phyloP scores from a whole-genome alignment of 768 basidiomycete species.

The Crassisporium funariophilum region DNA sequence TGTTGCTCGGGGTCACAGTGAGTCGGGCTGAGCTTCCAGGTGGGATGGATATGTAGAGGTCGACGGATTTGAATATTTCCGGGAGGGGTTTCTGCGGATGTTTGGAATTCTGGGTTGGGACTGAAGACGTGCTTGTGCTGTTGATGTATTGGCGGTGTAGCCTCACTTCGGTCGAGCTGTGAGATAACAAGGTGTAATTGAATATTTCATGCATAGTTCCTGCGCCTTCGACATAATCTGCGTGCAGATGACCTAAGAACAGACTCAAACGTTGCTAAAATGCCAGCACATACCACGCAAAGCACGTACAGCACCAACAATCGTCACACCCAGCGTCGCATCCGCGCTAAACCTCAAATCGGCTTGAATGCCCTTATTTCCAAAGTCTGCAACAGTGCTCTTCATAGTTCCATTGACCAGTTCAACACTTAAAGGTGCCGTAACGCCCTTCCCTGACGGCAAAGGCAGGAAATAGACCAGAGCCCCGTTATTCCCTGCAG shows the following conservation, averaged over 20 bases:
- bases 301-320: slow-evolving; percentile 44
- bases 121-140: slow-evolving; percentile 21
- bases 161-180: slow-evolving; percentile 34
- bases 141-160: slow-evolving; percentile 46
- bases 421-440: slow-evolving; percentile 13
- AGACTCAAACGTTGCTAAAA: not conserved
- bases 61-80: slow-evolving; percentile 29
- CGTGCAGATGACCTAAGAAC: not conserved
- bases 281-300: slow-evolving; percentile 31
- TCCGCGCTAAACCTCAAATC: slow-evolving; percentile 34
- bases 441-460: not conserved
- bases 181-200: slow-evolving; percentile 42
- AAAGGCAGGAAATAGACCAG: slow-evolving; percentile 42
- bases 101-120: not conserved
- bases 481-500: slow-evolving; percentile 46
- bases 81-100: slow-evolving; percentile 30
- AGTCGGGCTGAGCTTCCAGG: slow-evolving; percentile 28
- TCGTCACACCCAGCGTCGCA: slow-evolving; percentile 41
- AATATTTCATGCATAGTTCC: slow-evolving; percentile 45
- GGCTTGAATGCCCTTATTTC: slow-evolving; percentile 41
- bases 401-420: slow-evolving; percentile 23
- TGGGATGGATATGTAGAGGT: slow-evolving; percentile 30
- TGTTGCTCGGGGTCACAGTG: slow-evolving; percentile 32
- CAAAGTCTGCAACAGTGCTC: slow-evolving; percentile 18
- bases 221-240: slow-evolving; percentile 43